phyloP scores from a whole-genome alignment of 768 basidiomycete species.

The Lactarius akahatsu region DNA sequence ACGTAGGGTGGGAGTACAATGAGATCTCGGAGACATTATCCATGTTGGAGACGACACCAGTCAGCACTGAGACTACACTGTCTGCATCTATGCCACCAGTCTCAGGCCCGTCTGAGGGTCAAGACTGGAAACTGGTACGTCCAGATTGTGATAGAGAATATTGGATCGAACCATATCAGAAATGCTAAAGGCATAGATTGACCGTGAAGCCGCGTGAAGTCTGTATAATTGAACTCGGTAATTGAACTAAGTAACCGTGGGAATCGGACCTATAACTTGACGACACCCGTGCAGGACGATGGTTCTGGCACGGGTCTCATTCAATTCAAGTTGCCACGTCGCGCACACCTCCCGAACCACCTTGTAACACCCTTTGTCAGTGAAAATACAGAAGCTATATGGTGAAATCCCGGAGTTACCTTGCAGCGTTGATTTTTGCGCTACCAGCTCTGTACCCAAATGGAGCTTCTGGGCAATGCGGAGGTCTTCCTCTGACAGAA shows the following conservation, averaged over 20 bases:
- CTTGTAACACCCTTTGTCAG: background rate
- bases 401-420: constrained; percentile 2
- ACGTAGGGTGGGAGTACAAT: constrained; percentile 23
- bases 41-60: constrained; percentile 5
- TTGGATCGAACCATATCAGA: too few species aligned
- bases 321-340: background rate
- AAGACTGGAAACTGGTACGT: constrained; percentile 5
- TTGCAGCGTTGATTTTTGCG: background rate
- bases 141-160: background rate
- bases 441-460: background rate
- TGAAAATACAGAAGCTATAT: background rate
- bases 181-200: too few species aligned
- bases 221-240: too few species aligned
- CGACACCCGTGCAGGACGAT: too few species aligned
- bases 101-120: constrained; percentile 7
- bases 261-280: too few species aligned
- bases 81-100: background rate
- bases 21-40: constrained; percentile 30
- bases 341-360: too few species aligned
- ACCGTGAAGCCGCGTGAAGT: too few species aligned
- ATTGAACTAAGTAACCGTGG: too few species aligned
- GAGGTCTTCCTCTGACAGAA: constrained; percentile 7
- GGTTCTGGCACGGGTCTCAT: background rate
- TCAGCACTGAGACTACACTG: background rate
- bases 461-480: constrained; percentile 11